Base-by-base conservation (phyloP, 2,329 filamentous ascomycete genomes). In the Epichloe sylvatica region DNA sequence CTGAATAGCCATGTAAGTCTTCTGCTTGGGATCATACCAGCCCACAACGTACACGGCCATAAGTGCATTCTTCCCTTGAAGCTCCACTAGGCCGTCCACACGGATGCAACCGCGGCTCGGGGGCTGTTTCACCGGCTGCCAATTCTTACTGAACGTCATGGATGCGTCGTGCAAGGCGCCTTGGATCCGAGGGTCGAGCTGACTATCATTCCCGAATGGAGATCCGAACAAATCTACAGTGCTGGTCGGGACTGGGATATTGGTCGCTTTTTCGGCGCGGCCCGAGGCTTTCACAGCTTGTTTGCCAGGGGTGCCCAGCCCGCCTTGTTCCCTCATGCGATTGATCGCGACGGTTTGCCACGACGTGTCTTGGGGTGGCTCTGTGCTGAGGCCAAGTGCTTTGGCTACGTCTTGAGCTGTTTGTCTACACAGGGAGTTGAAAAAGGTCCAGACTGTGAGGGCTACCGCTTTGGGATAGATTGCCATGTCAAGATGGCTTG, bases 21-120 rank as follows among this genome's bases (percentile, higher is more conserved):
- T 68, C 39, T 69, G 71, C 59, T 77, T 74, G 1, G 78, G 77
- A 57, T 81, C 70, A 62, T 76, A 82, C 61, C 71, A 77, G 2
- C 69, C 73, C 11, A 62, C 51, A 2, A 77, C 75, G 52, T 78
- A 73, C 12, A 80, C 64, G 2, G 71, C 68, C 49, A 80, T 59
- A 46, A 66, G 66, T 1, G 70, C 70, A 21, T 62, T 68, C 2
- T 70, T 60, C 2, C 74, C 68, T 39, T 71, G 65, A 2, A 81
- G 51, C 53, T 80, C 74, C 2, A 82, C 70, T 11, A 79, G 59
- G 0, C 78, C 78, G 15, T 72, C 72, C 1, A 81, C 67, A 2
- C 65, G 60, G 44, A 81, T 65, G 47, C 70, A 72, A 4, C 78
- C 78, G 11, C 72, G 66, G 5, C 70, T 72, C 0, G 75, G 74